A percentile compares a stretch with the other conserved stretches of the same genome.
Evolutionary conservation across 73 alveolate genomes (phyloP).

Genomic region (Tetrahymena malaccensis): DNA sequence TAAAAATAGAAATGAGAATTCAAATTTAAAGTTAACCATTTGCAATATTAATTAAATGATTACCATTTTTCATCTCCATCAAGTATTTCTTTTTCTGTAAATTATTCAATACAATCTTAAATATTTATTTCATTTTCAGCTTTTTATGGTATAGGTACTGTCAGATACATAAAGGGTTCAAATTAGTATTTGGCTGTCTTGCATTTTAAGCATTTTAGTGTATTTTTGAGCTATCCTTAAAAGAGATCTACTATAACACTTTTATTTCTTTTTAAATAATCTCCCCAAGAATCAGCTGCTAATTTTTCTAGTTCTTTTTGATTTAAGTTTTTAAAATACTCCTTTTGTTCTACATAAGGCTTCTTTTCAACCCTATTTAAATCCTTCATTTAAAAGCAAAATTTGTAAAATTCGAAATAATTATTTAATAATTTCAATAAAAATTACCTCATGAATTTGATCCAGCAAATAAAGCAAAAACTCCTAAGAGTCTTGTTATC

Average conservation of each 20-base stretch:
- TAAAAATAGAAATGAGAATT: too few relatives aligned
- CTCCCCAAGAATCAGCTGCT: conserved; percentile 71
- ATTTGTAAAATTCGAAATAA: too few relatives aligned
- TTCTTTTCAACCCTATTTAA: conserved; percentile 62
- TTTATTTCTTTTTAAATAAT: conserved; percentile 61
- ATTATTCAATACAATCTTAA: conserved; percentile 63
- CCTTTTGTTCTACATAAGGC: not conserved
- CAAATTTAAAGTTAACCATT: too few relatives aligned
- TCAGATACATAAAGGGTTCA: conserved; percentile 80
- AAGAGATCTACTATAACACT: conserved; percentile 75
- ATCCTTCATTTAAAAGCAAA: conserved; percentile 21
- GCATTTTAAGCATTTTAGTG: conserved; percentile 52
- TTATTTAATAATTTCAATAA: too few relatives aligned
- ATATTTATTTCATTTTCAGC: conserved; percentile 44
- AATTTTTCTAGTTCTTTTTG: conserved; percentile 14
- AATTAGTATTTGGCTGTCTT: conserved; percentile 41
- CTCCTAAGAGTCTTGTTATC: conserved; percentile 91
- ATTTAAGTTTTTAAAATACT: not conserved
- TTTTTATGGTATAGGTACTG: conserved; percentile 69
- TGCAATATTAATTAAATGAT: too few relatives aligned
- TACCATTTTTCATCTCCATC: conserved; percentile 9
- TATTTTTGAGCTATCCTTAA: conserved; percentile 74
- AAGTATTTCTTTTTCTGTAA: conserved; percentile 42
- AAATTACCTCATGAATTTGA: conserved; percentile 75
- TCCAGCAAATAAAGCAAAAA: conserved; percentile 87